Evolutionary conservation across 768 basidiomycete genomes (phyloP), one percentile per base, ranked within the genome.

Genomic region (Boletus reticuloceps): DNA sequence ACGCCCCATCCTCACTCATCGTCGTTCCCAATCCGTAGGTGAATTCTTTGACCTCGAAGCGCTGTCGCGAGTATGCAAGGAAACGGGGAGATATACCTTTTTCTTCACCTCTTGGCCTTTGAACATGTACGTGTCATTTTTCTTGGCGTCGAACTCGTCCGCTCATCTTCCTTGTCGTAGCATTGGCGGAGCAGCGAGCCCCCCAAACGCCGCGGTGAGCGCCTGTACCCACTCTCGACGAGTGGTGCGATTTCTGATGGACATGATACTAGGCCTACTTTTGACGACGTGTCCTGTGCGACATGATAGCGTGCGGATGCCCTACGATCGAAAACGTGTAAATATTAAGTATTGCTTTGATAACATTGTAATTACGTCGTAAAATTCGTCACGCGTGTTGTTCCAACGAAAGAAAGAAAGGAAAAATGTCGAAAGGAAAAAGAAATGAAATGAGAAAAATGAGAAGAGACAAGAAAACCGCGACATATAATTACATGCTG

Each of bases 91-190:
- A 60, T 88, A 86, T 65, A 84, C 83, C 11, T 88, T 90, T 68
- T 89, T 88, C 77, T 87, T 89, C 71, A 78, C 85, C 1, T 88
- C 85, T 3, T 88, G 84, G 85, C 86, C 87, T 1, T 72, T 90
- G 58, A 81, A 86, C 66, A 82, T 89, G 85, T 86, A 60, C 61
- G 83, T 69, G 22, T 13, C 10, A 7, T 14, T 19, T 14, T 25
- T 16, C 39, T 19, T 2, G 10, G n/a, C 8, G 31, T 9, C 4
- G 1, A 13, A 9, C 27, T 6, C 5, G 14, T 7, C 3, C 12
- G 29, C 44, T 59, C n/a, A 43, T 14, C 17, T 10, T 5, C 6
- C 9, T 8, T 29, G 27, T n/a, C 37, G 22, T 53, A 59, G 85
- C 45, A 80, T 86, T 25, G 85, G 85, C 13, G 86, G 85, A 17